A percentile compares a stretch with the other conserved stretches of the same genome.
phyloP scores from a whole-genome alignment of 768 basidiomycete genomes.

The Sistotremastrum niveocremeum region DNA sequence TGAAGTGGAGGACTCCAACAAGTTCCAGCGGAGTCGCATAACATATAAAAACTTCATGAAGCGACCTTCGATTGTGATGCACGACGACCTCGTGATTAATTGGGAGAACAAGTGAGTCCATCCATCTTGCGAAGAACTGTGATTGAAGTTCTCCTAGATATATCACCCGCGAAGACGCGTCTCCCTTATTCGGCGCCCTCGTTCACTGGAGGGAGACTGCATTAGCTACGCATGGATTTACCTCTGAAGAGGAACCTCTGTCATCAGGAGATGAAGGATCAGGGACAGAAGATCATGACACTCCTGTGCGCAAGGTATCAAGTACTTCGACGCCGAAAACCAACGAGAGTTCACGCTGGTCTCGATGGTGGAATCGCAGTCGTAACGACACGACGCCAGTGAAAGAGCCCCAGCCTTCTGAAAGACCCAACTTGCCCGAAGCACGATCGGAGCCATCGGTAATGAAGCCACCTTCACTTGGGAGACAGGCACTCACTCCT shows the following conservation, averaged over 20 bases:
- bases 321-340: conserved; percentile 22
- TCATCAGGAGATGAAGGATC: conserved; percentile 12
- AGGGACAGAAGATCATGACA: conserved; percentile 12
- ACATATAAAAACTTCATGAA: conserved; percentile 53
- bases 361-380: conserved; percentile 72
- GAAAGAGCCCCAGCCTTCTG: conserved; percentile 5
- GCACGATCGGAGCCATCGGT: conserved; percentile 1
- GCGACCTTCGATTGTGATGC: conserved; percentile 44
- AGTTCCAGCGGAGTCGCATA: conserved; percentile 50
- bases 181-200: conserved; percentile 65
- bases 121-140: background rate
- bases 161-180: conserved; percentile 61
- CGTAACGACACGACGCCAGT: conserved; percentile 14
- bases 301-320: conserved; percentile 29
- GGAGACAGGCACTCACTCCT: conserved; percentile 1
- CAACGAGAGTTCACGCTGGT: conserved; percentile 57
- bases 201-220: conserved; percentile 47
- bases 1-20: conserved; percentile 38
- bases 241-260: conserved; percentile 15
- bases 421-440: background rate
- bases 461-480: conserved; percentile 2
- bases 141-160: conserved; percentile 32
- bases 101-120: conserved; percentile 54
- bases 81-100: conserved; percentile 56
- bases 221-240: conserved; percentile 8